Evolutionary conservation across 345 rosid genomes (phyloP).

Genomic region (Ricinus communis): DNA sequence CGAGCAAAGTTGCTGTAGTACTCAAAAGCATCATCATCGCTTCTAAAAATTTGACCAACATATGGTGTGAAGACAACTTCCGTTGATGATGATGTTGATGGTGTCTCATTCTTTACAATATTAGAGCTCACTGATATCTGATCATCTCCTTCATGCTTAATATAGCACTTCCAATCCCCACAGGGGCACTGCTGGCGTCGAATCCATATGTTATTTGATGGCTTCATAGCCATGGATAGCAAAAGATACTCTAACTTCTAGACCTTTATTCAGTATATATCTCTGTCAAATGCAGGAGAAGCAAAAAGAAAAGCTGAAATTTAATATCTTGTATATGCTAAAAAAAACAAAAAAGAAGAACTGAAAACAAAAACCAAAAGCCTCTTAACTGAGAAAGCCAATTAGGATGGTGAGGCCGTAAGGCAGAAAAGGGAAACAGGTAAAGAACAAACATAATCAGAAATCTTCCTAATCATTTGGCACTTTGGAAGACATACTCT

Average conservation of each 20-base stretch:
- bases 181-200: conserved; percentile 90
- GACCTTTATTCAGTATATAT: conserved; percentile 15
- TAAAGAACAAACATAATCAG: not conserved
- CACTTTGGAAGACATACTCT: not conserved
- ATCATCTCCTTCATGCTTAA: conserved; percentile 64
- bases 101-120: conserved; percentile 51
- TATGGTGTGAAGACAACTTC: conserved; percentile 72
- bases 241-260: conserved; percentile 20
- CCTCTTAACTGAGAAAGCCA: not conserved
- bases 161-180: conserved; percentile 91
- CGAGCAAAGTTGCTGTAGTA: conserved; percentile 82
- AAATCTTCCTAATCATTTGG: not conserved
- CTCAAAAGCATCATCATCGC: conserved; percentile 81
- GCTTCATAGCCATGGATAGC: conserved; percentile 48
- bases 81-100: conserved; percentile 36
- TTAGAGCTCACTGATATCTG: conserved; percentile 48
- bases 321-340: not conserved
- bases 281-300: conserved; percentile 16
- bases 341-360: not conserved
- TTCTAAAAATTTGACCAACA: conserved; percentile 81
- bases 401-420: not conserved
- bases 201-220: conserved; percentile 77
- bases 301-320: not conserved
- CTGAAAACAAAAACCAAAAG: too few species aligned
- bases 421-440: not conserved